Conservation (phyloP, 1,139 yeast genomes). For the Scheffersomyces segobiensis region DNA sequence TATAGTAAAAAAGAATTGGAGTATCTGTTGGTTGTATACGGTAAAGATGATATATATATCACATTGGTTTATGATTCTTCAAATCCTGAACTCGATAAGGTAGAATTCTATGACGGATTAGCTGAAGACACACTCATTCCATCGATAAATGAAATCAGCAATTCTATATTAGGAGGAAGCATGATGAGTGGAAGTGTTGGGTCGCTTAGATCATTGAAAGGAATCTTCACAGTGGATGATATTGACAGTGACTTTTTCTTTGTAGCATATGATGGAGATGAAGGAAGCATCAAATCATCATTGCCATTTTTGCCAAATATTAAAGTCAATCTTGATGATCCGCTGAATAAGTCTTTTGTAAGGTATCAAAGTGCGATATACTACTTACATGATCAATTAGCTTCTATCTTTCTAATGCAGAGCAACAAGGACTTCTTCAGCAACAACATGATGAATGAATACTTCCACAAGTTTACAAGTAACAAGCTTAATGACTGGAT, state of each 20-base stretch:
- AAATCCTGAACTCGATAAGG: conserved; percentile 19
- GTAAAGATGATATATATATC: conserved; percentile 23
- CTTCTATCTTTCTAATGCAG: conserved; percentile 31
- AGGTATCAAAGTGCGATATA: conserved; percentile 32
- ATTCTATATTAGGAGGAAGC: conserved; percentile 16
- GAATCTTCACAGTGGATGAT: conserved; percentile 13
- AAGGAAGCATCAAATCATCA: conserved; percentile 34
- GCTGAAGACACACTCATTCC: conserved; percentile 20
- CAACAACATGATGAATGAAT: conserved; percentile 28
- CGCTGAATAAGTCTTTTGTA: conserved; percentile 4
- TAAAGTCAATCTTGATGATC: not conserved
- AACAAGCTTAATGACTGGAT: conserved; percentile 45
- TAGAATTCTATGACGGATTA: conserved; percentile 24
- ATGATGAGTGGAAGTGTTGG: conserved; percentile 28
- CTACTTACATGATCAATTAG: conserved; percentile 42
- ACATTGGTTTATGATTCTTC: conserved; percentile 35
- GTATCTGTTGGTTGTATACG: conserved; percentile 33
- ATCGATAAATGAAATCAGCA: conserved; percentile 24
- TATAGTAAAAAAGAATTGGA: conserved; percentile 20
- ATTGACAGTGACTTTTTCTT: conserved; percentile 41
- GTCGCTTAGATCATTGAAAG: conserved; percentile 31
- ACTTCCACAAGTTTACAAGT: conserved; percentile 45
- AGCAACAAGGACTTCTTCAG: conserved; percentile 24
- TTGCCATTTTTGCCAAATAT: conserved; percentile 37
- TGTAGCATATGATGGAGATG: conserved; percentile 30